phyloP scores from a whole-genome alignment of 768 basidiomycete genomes.

The Tricholoma furcatifolium region DNA sequence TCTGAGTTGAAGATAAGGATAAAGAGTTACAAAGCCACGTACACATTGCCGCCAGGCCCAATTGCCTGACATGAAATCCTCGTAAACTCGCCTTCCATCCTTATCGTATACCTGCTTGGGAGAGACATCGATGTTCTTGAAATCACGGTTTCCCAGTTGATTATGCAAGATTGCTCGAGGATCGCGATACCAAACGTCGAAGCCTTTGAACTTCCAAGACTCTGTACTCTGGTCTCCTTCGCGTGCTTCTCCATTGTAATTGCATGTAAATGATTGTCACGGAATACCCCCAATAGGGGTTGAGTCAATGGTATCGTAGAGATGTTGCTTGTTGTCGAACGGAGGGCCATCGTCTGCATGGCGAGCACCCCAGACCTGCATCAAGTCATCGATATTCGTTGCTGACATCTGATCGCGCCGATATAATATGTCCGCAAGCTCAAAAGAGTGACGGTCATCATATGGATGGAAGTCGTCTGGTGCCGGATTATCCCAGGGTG shows the following conservation, averaged over 20 bases:
- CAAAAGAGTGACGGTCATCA: not conserved
- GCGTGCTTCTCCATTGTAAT: constrained; percentile 15
- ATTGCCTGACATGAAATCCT: too few species aligned
- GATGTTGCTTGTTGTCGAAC: constrained; percentile 27
- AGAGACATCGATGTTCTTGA: constrained; percentile 30
- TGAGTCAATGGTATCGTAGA: too few species aligned
- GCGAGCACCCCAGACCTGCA: constrained; percentile 3
- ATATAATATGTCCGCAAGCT: too few species aligned
- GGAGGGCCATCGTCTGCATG: constrained; percentile 27
- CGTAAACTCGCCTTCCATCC: constrained; percentile 12
- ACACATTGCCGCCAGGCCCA: constrained; percentile 26
- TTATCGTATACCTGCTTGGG: constrained; percentile 26
- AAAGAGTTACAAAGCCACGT: not conserved
- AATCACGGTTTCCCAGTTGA: too few species aligned
- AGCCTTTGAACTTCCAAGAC: constrained; percentile 29
- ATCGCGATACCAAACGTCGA: constrained; percentile 33
- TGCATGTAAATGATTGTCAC: too few species aligned
- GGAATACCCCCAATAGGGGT: too few species aligned
- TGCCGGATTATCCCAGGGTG: not conserved
- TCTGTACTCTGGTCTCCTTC: constrained; percentile 18
- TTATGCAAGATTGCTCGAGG: constrained; percentile 24
- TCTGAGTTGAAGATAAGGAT: not conserved
- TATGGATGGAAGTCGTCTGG: constrained; percentile 1
- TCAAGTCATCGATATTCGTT: not conserved
- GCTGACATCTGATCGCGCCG: constrained; percentile 3